These are phyloP conservation scores for Carex kokanica DNA, from an alignment of 176 grass and related monocot genomes.

Conservation along the genomic window DNA sequence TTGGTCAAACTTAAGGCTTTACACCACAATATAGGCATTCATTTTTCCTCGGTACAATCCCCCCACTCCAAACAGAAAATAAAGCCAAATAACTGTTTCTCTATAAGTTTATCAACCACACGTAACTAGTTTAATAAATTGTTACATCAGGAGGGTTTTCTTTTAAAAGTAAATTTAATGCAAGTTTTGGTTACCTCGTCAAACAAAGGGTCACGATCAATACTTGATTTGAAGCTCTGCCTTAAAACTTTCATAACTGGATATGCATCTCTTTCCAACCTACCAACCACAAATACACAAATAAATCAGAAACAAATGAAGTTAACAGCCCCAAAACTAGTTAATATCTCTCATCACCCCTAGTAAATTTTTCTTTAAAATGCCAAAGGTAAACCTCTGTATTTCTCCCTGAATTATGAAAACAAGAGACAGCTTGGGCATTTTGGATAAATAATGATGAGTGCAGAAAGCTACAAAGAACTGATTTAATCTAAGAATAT, in stretches of 20 bases:
- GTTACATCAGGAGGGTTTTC: background rate
- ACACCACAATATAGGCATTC: background rate
- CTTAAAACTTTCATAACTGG: conserved; percentile 80
- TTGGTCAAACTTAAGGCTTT: background rate
- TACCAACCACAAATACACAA: conserved; percentile 31
- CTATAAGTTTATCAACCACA: background rate
- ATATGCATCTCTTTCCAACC: conserved; percentile 97
- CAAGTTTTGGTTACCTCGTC: conserved; percentile 52
- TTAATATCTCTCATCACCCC: background rate
- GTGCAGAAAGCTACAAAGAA: conserved; percentile 22
- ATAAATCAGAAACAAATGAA: conserved; percentile 29
- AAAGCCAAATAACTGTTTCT: background rate
- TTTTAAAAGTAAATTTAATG: background rate
- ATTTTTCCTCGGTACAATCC: background rate
- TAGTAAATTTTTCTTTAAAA: conserved; percentile 7
- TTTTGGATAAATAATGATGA: conserved; percentile 23
- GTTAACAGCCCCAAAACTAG: background rate
- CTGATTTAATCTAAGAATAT: conserved; percentile 9
- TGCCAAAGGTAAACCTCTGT: conserved; percentile 5
- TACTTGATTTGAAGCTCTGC: conserved; percentile 86
- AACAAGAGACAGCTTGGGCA: conserved; percentile 4
- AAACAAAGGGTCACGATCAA: conserved; percentile 77
- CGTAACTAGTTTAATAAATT: background rate
- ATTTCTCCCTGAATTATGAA: conserved; percentile 21
- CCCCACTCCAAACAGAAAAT: background rate